Evolutionary conservation across 805 yeast genomes (phyloP).

Genomic region (Myxozyma nipponensis): DNA sequence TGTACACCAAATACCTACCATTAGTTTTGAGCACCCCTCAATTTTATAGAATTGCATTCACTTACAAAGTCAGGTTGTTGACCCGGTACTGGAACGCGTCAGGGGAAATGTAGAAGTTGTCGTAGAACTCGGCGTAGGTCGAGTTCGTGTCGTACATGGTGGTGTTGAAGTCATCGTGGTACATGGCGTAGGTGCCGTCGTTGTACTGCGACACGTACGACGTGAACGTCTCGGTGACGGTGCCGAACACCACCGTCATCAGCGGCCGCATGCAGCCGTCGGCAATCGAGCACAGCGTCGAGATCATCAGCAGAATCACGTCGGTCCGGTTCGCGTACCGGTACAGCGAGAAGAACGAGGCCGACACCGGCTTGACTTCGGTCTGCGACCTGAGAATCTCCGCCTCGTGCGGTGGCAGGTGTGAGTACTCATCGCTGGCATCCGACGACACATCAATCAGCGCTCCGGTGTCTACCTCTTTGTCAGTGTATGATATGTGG

Average conservation of each 20-base stretch:
- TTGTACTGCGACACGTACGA: slow-evolving; percentile 28
- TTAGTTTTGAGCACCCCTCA: too few relatives aligned
- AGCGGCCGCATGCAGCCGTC: slow-evolving; percentile 41
- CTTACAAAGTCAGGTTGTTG: slow-evolving; percentile 15
- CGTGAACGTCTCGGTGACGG: slow-evolving; percentile 18
- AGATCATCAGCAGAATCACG: slow-evolving; percentile 5
- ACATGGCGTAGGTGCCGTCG: background rate
- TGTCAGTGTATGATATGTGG: background rate
- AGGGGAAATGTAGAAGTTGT: slow-evolving; percentile 6
- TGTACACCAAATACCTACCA: slow-evolving; percentile 7
- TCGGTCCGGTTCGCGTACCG: slow-evolving; percentile 33
- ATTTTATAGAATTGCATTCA: background rate
- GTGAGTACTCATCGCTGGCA: slow-evolving; percentile 23
- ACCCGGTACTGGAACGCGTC: slow-evolving; percentile 35
- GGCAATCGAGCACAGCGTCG: slow-evolving; percentile 34
- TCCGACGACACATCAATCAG: background rate
- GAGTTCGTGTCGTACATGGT: background rate
- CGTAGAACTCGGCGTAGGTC: background rate
- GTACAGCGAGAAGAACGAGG: slow-evolving; percentile 32
- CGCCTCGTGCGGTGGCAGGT: slow-evolving; percentile 35
- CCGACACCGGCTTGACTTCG: slow-evolving; percentile 23
- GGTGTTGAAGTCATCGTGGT: background rate
- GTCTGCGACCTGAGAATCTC: slow-evolving; percentile 37
- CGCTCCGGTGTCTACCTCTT: background rate
- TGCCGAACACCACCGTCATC: slow-evolving; percentile 22